Evolutionary conservation across 2,329 filamentous ascomycete genomes (phyloP).

Genomic region (Colletotrichum zoysiae): DNA sequence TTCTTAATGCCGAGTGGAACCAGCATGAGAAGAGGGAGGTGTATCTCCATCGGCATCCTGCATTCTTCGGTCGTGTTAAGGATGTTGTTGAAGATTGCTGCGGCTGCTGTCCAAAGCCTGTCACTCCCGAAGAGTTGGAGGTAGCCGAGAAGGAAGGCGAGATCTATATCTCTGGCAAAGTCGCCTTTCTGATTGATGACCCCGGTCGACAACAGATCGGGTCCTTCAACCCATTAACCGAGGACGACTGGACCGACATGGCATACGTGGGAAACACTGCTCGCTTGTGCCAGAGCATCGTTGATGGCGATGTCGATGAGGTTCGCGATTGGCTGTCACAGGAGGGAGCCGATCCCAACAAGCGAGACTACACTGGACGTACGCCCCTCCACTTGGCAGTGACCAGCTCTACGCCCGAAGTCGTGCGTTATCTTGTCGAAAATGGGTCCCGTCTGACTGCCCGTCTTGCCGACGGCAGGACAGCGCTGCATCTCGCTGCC

Average conservation of each 20-base stretch:
- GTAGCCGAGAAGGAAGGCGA: conserved; percentile 79
- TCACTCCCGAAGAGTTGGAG: conserved; percentile 78
- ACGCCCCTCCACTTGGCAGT: conserved; percentile 84
- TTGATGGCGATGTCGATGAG: conserved; percentile 77
- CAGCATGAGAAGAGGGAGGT: conserved; percentile 79
- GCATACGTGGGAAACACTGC: conserved; percentile 87
- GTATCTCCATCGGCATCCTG: conserved; percentile 85
- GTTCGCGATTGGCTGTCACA: conserved; percentile 78
- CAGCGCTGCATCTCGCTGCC: conserved; percentile 85
- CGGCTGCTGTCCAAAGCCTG: conserved; percentile 78
- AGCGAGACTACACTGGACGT: conserved; percentile 82
- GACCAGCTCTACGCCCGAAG: conserved; percentile 74
- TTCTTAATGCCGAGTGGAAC: conserved; percentile 91
- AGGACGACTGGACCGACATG: conserved; percentile 92
- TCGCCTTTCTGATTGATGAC: conserved; percentile 83
- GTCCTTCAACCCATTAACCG: conserved; percentile 83
- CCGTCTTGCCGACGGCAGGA: conserved; percentile 82
- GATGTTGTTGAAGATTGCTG: conserved; percentile 87
- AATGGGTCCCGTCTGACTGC: conserved; percentile 79
- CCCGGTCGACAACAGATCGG: conserved; percentile 80
- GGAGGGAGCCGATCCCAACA: conserved; percentile 77
- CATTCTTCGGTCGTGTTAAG: conserved; percentile 82
- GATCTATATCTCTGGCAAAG: conserved; percentile 79
- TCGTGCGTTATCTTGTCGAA: conserved; percentile 79
- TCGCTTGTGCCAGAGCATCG: conserved; percentile 83